Conservation (phyloP, 1,284 basidiomycete genomes). For the Papiliotrema terrestris region DNA sequence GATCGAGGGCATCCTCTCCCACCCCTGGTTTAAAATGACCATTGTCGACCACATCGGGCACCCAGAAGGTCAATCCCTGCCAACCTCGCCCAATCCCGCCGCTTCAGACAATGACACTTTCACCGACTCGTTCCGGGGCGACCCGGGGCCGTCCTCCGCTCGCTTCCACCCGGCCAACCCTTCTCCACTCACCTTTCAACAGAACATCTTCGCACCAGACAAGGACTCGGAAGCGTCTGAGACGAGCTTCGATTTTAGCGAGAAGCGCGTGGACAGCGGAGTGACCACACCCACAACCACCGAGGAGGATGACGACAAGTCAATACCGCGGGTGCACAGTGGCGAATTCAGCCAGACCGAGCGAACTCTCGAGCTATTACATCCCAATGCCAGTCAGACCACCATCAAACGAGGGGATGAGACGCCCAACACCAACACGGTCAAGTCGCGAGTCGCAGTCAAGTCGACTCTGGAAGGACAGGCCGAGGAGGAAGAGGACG, state of each 20-base stretch:
- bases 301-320: constrained; percentile 34
- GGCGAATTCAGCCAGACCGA: constrained; percentile 39
- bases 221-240: constrained; percentile 30
- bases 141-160: constrained; percentile 32
- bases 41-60: constrained; percentile 36
- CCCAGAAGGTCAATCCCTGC: constrained; percentile 10
- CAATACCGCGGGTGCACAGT: constrained; percentile 25
- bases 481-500: constrained; percentile 12
- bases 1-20: constrained; percentile 80
- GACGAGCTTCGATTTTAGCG: constrained; percentile 37
- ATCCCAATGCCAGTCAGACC: constrained; percentile 49
- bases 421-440: constrained; percentile 4
- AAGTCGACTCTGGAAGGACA: too few relatives aligned
- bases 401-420: constrained; percentile 36
- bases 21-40: constrained; percentile 79
- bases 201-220: constrained; percentile 2
- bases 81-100: constrained; percentile 28
- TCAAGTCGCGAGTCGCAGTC: neutral
- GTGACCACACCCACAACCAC: constrained; percentile 44
- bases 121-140: constrained; percentile 9
- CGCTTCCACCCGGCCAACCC: neutral
- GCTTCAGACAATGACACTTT: constrained; percentile 12
- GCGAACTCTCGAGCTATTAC: constrained; percentile 32
- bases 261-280: constrained; percentile 23
- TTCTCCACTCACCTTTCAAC: neutral